A percentile compares a stretch with the other conserved stretches of the same genome.
These are phyloP conservation scores for Sextonia rubra DNA, from an alignment of 164 flowering plant species.

Conservation along the genomic window DNA sequence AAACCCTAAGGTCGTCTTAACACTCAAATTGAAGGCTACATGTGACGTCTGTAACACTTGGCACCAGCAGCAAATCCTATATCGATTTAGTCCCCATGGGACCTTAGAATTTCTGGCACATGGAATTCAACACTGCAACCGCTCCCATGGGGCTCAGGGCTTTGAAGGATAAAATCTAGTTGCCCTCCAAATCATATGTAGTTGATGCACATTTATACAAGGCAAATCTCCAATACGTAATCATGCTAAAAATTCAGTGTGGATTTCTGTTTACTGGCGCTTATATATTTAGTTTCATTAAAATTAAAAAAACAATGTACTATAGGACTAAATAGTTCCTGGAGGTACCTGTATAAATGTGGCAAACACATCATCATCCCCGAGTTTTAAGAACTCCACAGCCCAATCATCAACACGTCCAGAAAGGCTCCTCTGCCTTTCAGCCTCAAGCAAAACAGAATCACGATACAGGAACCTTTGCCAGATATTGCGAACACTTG, in stretches of 20 bases:
- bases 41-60: neutral
- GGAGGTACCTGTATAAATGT: conserved; percentile 78
- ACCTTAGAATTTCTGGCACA: neutral
- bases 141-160: neutral
- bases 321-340: neutral
- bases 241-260: neutral
- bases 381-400: conserved; percentile 39
- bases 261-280: neutral
- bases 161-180: too few relatives aligned
- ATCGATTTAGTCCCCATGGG: neutral
- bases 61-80: neutral
- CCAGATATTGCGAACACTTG: conserved; percentile 78
- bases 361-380: conserved; percentile 78
- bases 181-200: neutral
- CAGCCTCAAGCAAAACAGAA: conserved; percentile 82
- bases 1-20: neutral
- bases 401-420: conserved; percentile 76
- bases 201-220: neutral
- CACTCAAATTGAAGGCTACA: neutral
- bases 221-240: neutral
- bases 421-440: conserved; percentile 57
- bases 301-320: neutral
- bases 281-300: neutral
- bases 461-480: conserved; percentile 88
- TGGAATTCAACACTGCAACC: neutral